A percentile compares a stretch with the other conserved stretches of the same genome.
Conservation (phyloP, 106 monocot genomes). For the Dioscorea zingiberensis region DNA sequence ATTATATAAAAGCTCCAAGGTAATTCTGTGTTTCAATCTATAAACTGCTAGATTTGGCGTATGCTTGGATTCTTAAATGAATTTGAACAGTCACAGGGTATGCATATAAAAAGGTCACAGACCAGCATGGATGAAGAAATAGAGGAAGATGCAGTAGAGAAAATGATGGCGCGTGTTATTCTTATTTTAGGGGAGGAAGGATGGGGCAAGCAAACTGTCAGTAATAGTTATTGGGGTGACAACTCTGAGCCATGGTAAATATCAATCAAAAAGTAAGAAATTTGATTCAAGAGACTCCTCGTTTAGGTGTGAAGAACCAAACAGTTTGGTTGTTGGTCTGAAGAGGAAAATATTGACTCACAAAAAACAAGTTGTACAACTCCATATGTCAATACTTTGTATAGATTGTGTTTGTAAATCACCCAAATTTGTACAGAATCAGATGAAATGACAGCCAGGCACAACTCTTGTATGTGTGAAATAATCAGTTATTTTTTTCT, state of each 20-base stretch:
- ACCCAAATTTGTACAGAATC: too few relatives aligned
- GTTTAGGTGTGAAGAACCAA: too few relatives aligned
- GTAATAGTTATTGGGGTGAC: conserved; percentile 16
- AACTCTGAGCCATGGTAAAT: conserved; percentile 21
- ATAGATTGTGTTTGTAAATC: too few relatives aligned
- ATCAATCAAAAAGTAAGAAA: not conserved
- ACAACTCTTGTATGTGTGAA: too few relatives aligned
- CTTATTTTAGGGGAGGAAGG: conserved; percentile 54
- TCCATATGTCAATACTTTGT: too few relatives aligned
- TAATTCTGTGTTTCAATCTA: conserved; percentile 5
- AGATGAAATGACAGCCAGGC: too few relatives aligned
- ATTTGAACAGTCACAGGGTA: not conserved
- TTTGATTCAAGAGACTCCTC: too few relatives aligned
- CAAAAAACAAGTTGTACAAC: too few relatives aligned
- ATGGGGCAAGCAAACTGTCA: conserved; percentile 19
- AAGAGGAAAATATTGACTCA: too few relatives aligned
- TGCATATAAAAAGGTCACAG: not conserved
- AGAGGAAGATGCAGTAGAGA: conserved; percentile 37
- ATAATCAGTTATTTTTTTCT: too few relatives aligned
- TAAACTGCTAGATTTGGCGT: not conserved
- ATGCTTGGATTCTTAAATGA: not conserved
- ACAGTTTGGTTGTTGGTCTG: too few relatives aligned
- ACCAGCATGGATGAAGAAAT: conserved; percentile 3
- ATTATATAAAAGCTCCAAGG: conserved; percentile 37
- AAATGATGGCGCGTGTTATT: conserved; percentile 36